Percentiles rank a stretch among this genome's conserved stretches.
Conservation (phyloP, 148 eudicot species). For the Tetragonia tetragonoides region DNA sequence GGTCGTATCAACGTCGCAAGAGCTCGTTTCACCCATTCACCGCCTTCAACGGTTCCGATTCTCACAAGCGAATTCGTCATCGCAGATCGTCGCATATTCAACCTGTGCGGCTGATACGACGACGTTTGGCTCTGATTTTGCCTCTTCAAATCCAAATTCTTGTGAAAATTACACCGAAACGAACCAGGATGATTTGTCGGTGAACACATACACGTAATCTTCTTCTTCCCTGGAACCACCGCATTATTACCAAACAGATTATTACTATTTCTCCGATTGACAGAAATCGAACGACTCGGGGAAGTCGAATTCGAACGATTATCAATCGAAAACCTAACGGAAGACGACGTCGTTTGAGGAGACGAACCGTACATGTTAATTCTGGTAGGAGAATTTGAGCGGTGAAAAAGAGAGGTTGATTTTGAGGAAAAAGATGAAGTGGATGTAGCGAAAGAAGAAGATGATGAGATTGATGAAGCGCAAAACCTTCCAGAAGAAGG, state of each 20-base stretch:
- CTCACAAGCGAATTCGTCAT: slow-evolving; percentile 62
- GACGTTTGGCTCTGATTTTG: slow-evolving; percentile 1
- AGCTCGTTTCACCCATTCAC: slow-evolving; percentile 56
- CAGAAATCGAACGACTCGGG: slow-evolving; percentile 30
- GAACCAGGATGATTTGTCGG: slow-evolving; percentile 60
- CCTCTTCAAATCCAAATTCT: slow-evolving; percentile 21
- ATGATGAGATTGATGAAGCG: slow-evolving; percentile 41
- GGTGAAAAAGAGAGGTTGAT: slow-evolving; percentile 17
- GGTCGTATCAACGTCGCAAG: slow-evolving; percentile 51
- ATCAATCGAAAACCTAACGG: slow-evolving; percentile 30
- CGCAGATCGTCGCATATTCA: slow-evolving; percentile 52
- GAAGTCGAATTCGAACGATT: slow-evolving; percentile 22
- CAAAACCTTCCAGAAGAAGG: slow-evolving; percentile 58
- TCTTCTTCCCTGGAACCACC: slow-evolving; percentile 10
- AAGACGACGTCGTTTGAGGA: slow-evolving; percentile 25
- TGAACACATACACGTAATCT: slow-evolving; percentile 46
- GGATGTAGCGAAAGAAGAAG: slow-evolving; percentile 33
- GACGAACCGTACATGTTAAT: slow-evolving; percentile 27
- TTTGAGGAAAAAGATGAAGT: slow-evolving; percentile 22
- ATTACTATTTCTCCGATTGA: slow-evolving; percentile 10
- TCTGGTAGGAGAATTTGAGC: slow-evolving; percentile 40
- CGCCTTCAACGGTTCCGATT: slow-evolving; percentile 64
- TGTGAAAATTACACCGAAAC: slow-evolving; percentile 48
- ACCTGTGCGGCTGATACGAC: slow-evolving; percentile 37
- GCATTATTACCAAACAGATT: slow-evolving; percentile 10